A percentile compares a stretch with the other conserved stretches of the same genome.
Conservation (phyloP, 768 basidiomycete species). For the Lentinula lateritia region DNA sequence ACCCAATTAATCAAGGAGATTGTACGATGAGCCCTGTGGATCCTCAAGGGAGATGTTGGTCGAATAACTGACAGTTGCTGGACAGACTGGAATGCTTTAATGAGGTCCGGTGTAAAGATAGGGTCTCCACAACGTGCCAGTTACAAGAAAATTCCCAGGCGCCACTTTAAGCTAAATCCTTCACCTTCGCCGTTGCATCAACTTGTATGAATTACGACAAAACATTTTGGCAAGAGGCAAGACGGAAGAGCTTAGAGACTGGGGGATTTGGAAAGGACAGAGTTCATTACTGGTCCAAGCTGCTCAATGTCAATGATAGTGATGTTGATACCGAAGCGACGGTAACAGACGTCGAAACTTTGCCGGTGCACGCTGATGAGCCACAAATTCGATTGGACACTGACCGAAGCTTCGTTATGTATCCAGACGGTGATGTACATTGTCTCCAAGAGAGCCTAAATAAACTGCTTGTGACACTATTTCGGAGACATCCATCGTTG, state of each 20-base stretch:
- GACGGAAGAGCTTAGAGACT: conserved; percentile 42
- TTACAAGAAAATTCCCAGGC: not conserved
- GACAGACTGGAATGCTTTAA: not conserved
- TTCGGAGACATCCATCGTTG: conserved; percentile 66
- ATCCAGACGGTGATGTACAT: conserved; percentile 70
- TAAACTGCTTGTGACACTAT: conserved; percentile 65
- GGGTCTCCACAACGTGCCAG: not conserved
- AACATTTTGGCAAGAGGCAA: conserved; percentile 20
- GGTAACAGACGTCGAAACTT: not conserved
- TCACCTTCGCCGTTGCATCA: not conserved
- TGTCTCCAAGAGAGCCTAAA: conserved; percentile 54
- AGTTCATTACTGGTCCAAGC: conserved; percentile 47
- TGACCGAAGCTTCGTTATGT: conserved; percentile 88
- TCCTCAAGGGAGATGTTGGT: not conserved
- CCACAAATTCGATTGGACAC: conserved; percentile 86
- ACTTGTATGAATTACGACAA: conserved; percentile 35
- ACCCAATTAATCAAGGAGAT: not conserved
- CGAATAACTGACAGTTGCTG: not conserved
- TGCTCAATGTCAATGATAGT: conserved; percentile 24
- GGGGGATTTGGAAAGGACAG: conserved; percentile 63
- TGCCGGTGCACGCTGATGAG: conserved; percentile 63
- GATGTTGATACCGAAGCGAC: conserved; percentile 1
- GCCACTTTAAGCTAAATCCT: not conserved
- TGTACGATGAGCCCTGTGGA: not conserved
- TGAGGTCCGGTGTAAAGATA: not conserved